These are phyloP conservation scores for Annona squamosa DNA, from an alignment of 164 flowering plant species.

Conservation along the genomic window DNA sequence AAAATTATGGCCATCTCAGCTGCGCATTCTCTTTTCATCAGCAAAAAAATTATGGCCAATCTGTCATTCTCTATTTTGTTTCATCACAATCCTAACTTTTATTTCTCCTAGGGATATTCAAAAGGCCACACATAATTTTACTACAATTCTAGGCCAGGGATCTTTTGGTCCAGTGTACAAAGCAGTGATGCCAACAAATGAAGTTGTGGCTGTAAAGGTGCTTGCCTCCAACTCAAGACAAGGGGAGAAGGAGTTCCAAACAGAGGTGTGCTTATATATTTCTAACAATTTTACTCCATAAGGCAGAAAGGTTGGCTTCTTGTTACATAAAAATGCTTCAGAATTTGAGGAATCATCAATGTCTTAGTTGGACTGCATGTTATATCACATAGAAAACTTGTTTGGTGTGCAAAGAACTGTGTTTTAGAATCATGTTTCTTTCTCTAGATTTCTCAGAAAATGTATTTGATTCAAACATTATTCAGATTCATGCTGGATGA, in stretches of 20 bases:
- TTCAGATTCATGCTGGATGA: too few species aligned
- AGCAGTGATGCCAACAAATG: slow-evolving; percentile 66
- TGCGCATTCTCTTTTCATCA: too few species aligned
- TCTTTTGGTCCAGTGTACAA: slow-evolving; percentile 96
- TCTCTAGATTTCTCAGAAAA: too few species aligned
- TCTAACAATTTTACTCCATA: not conserved
- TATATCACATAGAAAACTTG: not conserved
- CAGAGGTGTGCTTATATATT: slow-evolving; percentile 51
- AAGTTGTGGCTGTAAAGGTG: slow-evolving; percentile 66
- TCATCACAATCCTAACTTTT: not conserved
- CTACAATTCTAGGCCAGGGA: slow-evolving; percentile 85
- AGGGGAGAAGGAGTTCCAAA: slow-evolving; percentile 87
- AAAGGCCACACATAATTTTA: slow-evolving; percentile 87
- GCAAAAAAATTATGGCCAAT: too few species aligned
- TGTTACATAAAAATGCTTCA: not conserved
- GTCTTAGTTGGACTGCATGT: not conserved
- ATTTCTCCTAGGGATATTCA: slow-evolving; percentile 69
- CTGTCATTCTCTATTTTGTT: too few species aligned
- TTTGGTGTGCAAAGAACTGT: not conserved
- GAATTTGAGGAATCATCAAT: not conserved
- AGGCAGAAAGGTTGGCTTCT: not conserved
- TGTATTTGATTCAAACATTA: too few species aligned
- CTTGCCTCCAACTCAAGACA: slow-evolving; percentile 82
- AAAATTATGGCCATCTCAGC: too few species aligned
- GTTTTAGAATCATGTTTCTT: not conserved